phyloP scores from a whole-genome alignment of 2,329 filamentous ascomycete genomes.

The Monosporascus sp. region DNA sequence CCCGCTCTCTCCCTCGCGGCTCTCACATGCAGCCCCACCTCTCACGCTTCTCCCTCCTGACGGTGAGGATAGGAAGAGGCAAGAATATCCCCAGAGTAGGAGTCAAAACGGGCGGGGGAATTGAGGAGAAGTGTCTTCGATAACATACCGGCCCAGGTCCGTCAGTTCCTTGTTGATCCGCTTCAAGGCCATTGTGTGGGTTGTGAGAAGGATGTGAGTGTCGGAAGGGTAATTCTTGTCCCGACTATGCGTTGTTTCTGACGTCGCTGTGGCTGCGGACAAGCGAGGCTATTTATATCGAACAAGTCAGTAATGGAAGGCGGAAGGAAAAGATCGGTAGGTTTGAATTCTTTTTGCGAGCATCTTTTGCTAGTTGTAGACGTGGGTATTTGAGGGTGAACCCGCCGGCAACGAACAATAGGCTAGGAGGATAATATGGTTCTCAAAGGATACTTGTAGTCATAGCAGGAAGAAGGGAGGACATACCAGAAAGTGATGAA shows the following conservation, averaged over 20 bases:
- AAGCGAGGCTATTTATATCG: slow-evolving; percentile 19
- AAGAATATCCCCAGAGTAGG: slow-evolving; percentile 8
- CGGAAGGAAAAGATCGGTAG: slow-evolving; percentile 17
- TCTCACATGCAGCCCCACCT: not conserved
- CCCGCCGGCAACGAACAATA: not conserved
- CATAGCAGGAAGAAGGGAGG: not conserved
- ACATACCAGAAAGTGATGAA: not conserved
- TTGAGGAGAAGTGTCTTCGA: slow-evolving; percentile 7
- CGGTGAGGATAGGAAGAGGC: slow-evolving; percentile 15
- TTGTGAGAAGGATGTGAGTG: slow-evolving; percentile 9
- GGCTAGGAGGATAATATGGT: not conserved
- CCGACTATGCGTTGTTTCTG: slow-evolving; percentile 4
- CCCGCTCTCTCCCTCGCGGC: not conserved
- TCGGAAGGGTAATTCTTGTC: not conserved
- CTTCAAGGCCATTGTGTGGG: slow-evolving; percentile 73
- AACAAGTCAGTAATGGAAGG: slow-evolving; percentile 21
- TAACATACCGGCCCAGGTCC: slow-evolving; percentile 77
- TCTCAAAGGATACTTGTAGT: not conserved
- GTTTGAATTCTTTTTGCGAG: not conserved
- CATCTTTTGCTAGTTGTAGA: not conserved
- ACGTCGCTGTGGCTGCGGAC: slow-evolving; percentile 2
- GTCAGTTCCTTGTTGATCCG: slow-evolving; percentile 92
- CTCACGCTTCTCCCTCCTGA: slow-evolving; percentile 21
- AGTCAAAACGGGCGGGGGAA: slow-evolving; percentile 3
- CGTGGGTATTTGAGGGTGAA: not conserved